A percentile compares a stretch with the other conserved stretches of the same genome.
phyloP scores from a whole-genome alignment of 2,329 filamentous ascomycete species.

The Madurella mycetomatis region DNA sequence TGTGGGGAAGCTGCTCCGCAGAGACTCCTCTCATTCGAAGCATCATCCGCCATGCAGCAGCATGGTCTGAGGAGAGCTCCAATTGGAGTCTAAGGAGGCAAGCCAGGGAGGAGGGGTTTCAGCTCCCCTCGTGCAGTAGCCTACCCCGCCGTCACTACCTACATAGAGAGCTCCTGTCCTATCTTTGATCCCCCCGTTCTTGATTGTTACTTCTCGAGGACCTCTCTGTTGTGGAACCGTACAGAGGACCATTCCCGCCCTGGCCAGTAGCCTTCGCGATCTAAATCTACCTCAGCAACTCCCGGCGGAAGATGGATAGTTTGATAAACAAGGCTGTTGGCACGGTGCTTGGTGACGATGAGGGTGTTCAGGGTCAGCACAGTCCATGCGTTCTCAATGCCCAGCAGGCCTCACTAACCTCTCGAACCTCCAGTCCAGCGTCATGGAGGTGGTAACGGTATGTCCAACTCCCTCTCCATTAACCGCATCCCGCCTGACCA shows the following conservation, averaged over 20 bases:
- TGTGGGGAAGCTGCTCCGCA: too few species aligned
- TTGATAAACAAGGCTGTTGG: conserved; percentile 13
- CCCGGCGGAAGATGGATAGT: conserved; percentile 10
- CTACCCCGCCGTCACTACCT: neutral
- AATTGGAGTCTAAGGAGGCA: too few species aligned
- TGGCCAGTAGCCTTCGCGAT: neutral
- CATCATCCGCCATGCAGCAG: too few species aligned
- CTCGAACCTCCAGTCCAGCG: neutral
- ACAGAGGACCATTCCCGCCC: neutral
- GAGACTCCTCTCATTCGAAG: too few species aligned
- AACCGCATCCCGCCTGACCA: neutral
- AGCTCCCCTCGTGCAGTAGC: neutral
- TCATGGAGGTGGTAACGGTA: conserved; percentile 20
- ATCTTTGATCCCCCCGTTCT: neutral
- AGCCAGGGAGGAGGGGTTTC: neutral
- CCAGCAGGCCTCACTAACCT: neutral
- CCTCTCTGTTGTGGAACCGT: neutral
- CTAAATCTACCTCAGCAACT: neutral
- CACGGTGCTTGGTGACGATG: conserved; percentile 12
- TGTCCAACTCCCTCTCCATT: neutral
- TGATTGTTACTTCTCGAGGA: neutral
- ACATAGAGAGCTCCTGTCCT: too few species aligned
- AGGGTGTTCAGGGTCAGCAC: conserved; percentile 11
- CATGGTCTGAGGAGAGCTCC: too few species aligned
- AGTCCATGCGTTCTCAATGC: neutral